A percentile compares a stretch with the other conserved stretches of the same genome.
Conservation (phyloP, 768 basidiomycete genomes). For the Clathrus columnatus region DNA sequence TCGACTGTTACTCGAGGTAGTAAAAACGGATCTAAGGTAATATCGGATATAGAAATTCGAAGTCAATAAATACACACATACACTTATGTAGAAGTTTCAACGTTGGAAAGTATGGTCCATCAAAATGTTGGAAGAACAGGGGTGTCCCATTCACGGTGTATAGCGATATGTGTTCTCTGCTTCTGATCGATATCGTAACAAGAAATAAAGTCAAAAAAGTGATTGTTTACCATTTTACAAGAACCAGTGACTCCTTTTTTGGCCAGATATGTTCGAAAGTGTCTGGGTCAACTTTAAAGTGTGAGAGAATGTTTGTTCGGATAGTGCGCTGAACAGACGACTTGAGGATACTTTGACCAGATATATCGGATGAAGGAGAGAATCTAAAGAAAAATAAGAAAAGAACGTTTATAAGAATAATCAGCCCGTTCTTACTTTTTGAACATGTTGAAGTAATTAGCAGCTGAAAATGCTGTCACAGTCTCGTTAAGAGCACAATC, state of each 20-base stretch:
- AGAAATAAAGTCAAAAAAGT: conserved; percentile 22
- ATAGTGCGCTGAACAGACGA: conserved; percentile 89
- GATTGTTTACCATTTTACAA: conserved; percentile 78
- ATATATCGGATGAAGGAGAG: conserved; percentile 57
- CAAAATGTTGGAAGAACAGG: conserved; percentile 92
- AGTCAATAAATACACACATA: conserved; percentile 28
- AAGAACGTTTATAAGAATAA: conserved; percentile 6
- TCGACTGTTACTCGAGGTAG: conserved; percentile 86
- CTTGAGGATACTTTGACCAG: conserved; percentile 86
- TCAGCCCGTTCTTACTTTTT: conserved; percentile 4
- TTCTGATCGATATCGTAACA: conserved; percentile 23
- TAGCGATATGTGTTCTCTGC: conserved; percentile 92
- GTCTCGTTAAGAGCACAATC: background rate
- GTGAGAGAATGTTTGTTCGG: conserved; percentile 67
- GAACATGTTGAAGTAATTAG: conserved; percentile 12
- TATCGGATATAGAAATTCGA: background rate
- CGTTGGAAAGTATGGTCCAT: conserved; percentile 87
- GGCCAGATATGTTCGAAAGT: conserved; percentile 92
- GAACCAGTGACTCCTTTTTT: conserved; percentile 91
- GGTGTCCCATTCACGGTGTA: conserved; percentile 84
- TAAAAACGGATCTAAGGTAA: conserved; percentile 70
- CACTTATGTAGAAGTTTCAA: conserved; percentile 88
- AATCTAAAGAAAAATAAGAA: conserved; percentile 26
- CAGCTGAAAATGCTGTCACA: too few species aligned
- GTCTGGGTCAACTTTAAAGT: conserved; percentile 75